These are phyloP conservation scores for Xerophyta viscosa DNA, from an alignment of 106 monocot species.

Conservation along the genomic window DNA sequence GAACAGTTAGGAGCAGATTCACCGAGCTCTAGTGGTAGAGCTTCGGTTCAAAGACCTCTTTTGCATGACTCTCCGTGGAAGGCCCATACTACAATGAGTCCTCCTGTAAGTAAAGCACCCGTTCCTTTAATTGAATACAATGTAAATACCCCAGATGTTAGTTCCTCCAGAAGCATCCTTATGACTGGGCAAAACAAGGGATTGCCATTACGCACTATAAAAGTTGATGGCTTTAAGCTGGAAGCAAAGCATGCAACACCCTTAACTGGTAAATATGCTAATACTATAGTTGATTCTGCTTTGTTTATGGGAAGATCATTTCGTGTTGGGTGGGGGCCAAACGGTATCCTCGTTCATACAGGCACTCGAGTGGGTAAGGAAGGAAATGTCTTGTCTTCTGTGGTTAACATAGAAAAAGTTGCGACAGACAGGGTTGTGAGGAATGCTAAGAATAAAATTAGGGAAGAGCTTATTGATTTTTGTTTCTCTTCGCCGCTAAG, in stretches of 20 bases:
- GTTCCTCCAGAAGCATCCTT: conserved; percentile 48
- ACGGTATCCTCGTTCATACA: conserved; percentile 82
- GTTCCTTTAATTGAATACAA: conserved; percentile 71
- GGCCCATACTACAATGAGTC: conserved; percentile 22
- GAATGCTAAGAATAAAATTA: conserved; percentile 68
- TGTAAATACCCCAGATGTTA: conserved; percentile 24
- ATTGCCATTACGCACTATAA: conserved; percentile 38
- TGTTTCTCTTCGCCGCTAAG: conserved; percentile 62
- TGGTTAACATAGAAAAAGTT: conserved; percentile 68
- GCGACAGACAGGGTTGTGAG: conserved; percentile 53
- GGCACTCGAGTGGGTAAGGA: conserved; percentile 57
- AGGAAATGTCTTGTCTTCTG: conserved; percentile 59
- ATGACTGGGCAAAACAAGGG: conserved; percentile 69
- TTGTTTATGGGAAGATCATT: conserved; percentile 97
- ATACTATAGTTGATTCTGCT: conserved; percentile 75
- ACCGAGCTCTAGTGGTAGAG: conserved; percentile 41
- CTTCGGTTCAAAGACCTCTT: conserved; percentile 26
- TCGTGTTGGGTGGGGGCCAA: conserved; percentile 98
- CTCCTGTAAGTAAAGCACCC: conserved; percentile 30
- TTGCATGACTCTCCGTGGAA: conserved; percentile 42
- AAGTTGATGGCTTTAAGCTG: conserved; percentile 75
- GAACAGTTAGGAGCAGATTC: conserved; percentile 44
- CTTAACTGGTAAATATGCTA: conserved; percentile 34
- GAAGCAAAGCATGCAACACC: conserved; percentile 56
- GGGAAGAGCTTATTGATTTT: conserved; percentile 65